Base-by-base conservation (phyloP, 306 rosid species). In the Urtica urens region DNA sequence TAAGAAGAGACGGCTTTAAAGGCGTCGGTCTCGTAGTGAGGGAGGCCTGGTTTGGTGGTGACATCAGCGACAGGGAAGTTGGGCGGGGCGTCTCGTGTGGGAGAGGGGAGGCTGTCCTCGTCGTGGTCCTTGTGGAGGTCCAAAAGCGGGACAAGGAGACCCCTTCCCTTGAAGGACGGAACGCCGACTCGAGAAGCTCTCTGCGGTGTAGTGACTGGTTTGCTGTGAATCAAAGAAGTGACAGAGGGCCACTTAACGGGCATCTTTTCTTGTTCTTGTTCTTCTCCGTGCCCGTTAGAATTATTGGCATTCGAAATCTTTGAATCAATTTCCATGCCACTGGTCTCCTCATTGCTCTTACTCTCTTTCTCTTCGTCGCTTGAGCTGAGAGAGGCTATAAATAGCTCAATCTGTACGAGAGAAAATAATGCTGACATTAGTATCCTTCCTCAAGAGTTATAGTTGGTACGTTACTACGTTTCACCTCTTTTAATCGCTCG, bases 111-210 rank as follows among this genome's bases (percentile, higher is more conserved):
- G 68, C 96, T 82, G 72, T 92, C 99, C 27, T 23, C 72, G 63
- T 92, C 99, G 48, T 92, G 99, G 60, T 82, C 96, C 79, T 79
- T 84, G 71, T 92, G 99, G 65, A 86, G 92, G 67, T 92, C 99
- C 23, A 92, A 65, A 57, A 92, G 68, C 34, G 99, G 99, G 17
- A 85, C 77, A 57, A 75, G 65, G 45, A 59, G 14, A 28, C 85
- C 92, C 59, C 92, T 81, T 52, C 81, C 61, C 77, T 71, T 85
- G 14, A 69, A 25, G 65, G 56, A 74, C 64, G 73, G 65, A 29
- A 61, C 72, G 38, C 78, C 82, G 60, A 76, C 55, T 63, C 55
- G 70, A 29, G 53, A 57, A 45, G 55, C 46, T 10, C 78, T 76
- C 0, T 75, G 30, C 31, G 23, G 64, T 29, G 53, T 46, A 25